Conservation (phyloP, 768 basidiomycete genomes). For the Myochromella boudieri region DNA sequence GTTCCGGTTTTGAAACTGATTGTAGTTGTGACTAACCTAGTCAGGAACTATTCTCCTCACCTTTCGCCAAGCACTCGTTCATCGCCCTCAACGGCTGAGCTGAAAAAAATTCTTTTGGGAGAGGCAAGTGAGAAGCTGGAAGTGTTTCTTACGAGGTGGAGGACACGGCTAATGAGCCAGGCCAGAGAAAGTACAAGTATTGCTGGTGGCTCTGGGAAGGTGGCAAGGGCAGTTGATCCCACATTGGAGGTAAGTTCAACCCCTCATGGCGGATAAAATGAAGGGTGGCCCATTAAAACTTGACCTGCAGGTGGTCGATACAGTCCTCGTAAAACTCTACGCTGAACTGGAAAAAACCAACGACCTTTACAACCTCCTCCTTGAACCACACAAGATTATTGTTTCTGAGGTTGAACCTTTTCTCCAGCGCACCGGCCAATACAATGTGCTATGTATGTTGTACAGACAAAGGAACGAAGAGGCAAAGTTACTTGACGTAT, state of each 20-base stretch:
- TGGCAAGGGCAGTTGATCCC: constrained; percentile 7
- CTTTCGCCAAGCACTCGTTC: constrained; percentile 66
- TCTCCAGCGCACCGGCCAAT: constrained; percentile 50
- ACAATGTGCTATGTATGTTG: constrained; percentile 59
- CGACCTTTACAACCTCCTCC: constrained; percentile 60
- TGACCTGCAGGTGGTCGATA: constrained; percentile 67
- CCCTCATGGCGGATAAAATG: not conserved
- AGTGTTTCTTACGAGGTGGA: constrained; percentile 61
- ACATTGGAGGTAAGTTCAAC: constrained; percentile 14
- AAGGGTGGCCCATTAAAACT: not conserved
- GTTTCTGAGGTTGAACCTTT: constrained; percentile 63
- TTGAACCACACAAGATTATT: constrained; percentile 52
- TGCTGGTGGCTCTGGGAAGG: constrained; percentile 6
- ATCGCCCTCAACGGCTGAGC: constrained; percentile 69
- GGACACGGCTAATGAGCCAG: constrained; percentile 26
- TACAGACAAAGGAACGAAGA: constrained; percentile 58
- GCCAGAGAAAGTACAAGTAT: not conserved
- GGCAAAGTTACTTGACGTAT: constrained; percentile 62
- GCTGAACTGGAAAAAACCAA: constrained; percentile 58
- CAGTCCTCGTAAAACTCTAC: constrained; percentile 74
- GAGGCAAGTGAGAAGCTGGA: constrained; percentile 79
- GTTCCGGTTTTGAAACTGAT: constrained; percentile 66
- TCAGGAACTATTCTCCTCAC: constrained; percentile 90
- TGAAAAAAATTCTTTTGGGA: constrained; percentile 59
- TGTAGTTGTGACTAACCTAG: constrained; percentile 85